Base-by-base conservation (phyloP, 768 basidiomycete genomes). In the Tylopilus rubrobrunneus region DNA sequence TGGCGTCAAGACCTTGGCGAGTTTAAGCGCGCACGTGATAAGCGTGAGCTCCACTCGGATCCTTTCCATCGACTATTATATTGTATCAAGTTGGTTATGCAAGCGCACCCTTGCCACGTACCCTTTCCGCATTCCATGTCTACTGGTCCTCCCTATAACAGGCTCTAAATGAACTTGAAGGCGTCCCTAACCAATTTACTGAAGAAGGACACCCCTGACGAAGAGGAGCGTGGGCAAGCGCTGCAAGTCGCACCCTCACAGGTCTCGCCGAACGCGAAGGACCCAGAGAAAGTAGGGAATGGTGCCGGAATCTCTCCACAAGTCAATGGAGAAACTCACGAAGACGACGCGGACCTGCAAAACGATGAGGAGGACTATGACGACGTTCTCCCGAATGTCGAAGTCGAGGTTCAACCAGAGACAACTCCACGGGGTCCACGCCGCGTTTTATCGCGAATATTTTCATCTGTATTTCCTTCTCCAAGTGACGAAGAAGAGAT, bases 401-500 rank as follows among this genome's bases (percentile, higher is more conserved):
- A 48, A n/a, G 10, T 29, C 17, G 54, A 53, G 43, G 34, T 44
- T 21, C 51, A 48, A 37, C 48, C 31, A 15, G 34, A 33, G 2
- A 28, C 44, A 6, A 44, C 19, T n/a, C 33, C 23, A n/a, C 43
- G 37, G 11, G 28, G 57, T 27, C 12, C 39, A 28, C 51, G 28
- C n/a, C 47, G 50, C 19, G 31, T 55, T 21, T 23, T 45, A 19
- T 53, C 62, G 27, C 10, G 47, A n/a, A 39, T 57, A 44, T 48
- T 33, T 14, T 55, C 58, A 2, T 46, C 21, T n/a, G 0, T 65
- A 31, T 55, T 44, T 45, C 66, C 62, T n/a, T 49, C 67, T 2
- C 56, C 59, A 19, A 62, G 11, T 5, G 19, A 53, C 10, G 68
- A 69, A 42, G 65, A 65, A 42, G 61, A 64, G 36, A 56, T 70